Conservation (phyloP, 495 filamentous ascomycete species). For the Haplographium delicatum region DNA sequence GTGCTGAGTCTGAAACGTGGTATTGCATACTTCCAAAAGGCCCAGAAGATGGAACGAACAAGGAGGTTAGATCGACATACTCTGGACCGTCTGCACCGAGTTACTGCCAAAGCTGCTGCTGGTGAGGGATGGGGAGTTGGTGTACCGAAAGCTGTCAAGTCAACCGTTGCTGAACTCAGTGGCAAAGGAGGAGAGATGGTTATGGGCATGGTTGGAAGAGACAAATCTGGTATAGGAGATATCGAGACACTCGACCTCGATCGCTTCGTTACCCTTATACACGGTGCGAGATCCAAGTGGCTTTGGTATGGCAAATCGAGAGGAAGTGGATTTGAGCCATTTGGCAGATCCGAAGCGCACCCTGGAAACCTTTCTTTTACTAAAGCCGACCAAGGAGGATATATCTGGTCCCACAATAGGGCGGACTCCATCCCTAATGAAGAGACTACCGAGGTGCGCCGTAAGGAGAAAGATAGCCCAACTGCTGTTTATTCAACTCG, state of each 20-base stretch:
- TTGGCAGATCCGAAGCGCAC: slow-evolving; percentile 44
- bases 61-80: slow-evolving; percentile 79
- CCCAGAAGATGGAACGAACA: slow-evolving; percentile 71
- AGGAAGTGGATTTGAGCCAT: slow-evolving; percentile 44
- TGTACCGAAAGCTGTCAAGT: slow-evolving; percentile 86
- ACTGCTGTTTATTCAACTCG: slow-evolving; percentile 29
- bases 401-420: slow-evolving; percentile 57
- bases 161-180: slow-evolving; percentile 86
- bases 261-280: slow-evolving; percentile 67
- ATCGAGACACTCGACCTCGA: slow-evolving; percentile 89
- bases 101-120: slow-evolving; percentile 82
- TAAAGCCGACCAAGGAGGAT: slow-evolving; percentile 58
- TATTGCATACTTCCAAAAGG: slow-evolving; percentile 83
- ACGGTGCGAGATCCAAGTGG: slow-evolving; percentile 82
- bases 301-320: slow-evolving; percentile 86
- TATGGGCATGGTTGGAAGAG: slow-evolving; percentile 86
- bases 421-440: slow-evolving; percentile 41
- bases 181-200: slow-evolving; percentile 95
- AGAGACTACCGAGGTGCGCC: slow-evolving; percentile 36
- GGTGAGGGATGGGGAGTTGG: slow-evolving; percentile 67
- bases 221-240: slow-evolving; percentile 85
- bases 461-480: slow-evolving; percentile 37
- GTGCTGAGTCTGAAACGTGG: slow-evolving; percentile 73
- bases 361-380: slow-evolving; percentile 59
- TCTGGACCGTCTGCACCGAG: slow-evolving; percentile 69